These are phyloP conservation scores for Hibiscus trionum DNA, from an alignment of 345 rosid species.

Conservation along the genomic window DNA sequence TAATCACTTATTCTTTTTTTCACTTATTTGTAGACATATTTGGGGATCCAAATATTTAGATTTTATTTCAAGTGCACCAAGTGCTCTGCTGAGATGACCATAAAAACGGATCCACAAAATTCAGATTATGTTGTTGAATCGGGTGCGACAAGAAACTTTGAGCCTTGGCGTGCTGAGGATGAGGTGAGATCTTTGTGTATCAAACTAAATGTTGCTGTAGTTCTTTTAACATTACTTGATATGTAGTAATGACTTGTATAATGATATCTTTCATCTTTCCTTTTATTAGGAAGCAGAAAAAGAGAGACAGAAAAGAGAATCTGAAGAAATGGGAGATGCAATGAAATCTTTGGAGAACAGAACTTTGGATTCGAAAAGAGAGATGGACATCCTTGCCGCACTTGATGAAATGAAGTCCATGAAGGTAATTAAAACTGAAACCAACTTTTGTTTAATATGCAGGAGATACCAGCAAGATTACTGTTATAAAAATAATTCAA, in stretches of 20 bases:
- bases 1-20: not conserved
- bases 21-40: constrained; percentile 52
- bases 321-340: constrained; percentile 92
- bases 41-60: constrained; percentile 83
- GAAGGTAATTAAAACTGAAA: constrained; percentile 32
- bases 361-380: constrained; percentile 86
- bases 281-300: constrained; percentile 41
- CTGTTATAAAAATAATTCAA: not conserved
- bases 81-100: constrained; percentile 83
- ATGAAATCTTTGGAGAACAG: constrained; percentile 94
- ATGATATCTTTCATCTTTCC: not conserved
- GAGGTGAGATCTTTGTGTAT: constrained; percentile 35
- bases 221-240: not conserved
- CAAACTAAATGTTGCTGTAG: not conserved
- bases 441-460: not conserved
- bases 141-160: constrained; percentile 79
- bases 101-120: constrained; percentile 92
- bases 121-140: constrained; percentile 88
- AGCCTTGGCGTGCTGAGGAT: constrained; percentile 95
- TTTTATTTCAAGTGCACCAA: constrained; percentile 93
- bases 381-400: constrained; percentile 93
- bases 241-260: not conserved
- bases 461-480: not conserved
- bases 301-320: constrained; percentile 52
- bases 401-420: constrained; percentile 91